phyloP scores from a whole-genome alignment of 352 stramenopile species.

The Phytophthora hibernalis region DNA sequence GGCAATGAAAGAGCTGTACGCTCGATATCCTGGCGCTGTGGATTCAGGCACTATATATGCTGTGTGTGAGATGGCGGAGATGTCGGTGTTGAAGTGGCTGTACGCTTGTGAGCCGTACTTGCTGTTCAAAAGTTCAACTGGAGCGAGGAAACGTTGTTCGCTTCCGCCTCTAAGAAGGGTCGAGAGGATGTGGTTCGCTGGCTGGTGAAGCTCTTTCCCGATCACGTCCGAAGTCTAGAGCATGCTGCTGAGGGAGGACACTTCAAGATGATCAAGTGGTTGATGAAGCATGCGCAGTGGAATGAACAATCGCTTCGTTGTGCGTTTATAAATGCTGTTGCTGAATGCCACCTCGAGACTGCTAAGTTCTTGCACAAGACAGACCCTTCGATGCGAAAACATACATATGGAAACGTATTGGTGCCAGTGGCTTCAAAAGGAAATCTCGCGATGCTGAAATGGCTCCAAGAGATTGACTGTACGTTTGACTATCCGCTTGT shows the following conservation, averaged over 20 bases:
- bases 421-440: neutral
- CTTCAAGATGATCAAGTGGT: constrained; percentile 8
- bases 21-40: neutral
- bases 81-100: constrained; percentile 17
- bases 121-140: constrained; percentile 1
- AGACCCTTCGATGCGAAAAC: no score
- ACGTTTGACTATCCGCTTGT: no score
- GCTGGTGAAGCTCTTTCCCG: constrained; percentile 14
- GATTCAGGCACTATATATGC: neutral
- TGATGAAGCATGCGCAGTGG: constrained; percentile 3
- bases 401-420: neutral
- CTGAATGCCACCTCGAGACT: neutral
- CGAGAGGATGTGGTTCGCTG: constrained; percentile 10
- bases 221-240: neutral
- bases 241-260: constrained; percentile 2
- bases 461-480: neutral
- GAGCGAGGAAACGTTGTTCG: neutral
- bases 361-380: constrained; percentile 1
- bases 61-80: constrained; percentile 1
- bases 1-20: constrained; percentile 12
- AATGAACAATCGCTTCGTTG: neutral
- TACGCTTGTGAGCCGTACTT: neutral
- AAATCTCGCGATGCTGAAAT: neutral
- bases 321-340: constrained; percentile 1
- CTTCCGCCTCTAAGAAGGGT: neutral